Evolutionary conservation across 169 alveolate genomes (phyloP), one percentile per base, ranked within the genome.

Genomic region (Cystoisospora suis): DNA sequence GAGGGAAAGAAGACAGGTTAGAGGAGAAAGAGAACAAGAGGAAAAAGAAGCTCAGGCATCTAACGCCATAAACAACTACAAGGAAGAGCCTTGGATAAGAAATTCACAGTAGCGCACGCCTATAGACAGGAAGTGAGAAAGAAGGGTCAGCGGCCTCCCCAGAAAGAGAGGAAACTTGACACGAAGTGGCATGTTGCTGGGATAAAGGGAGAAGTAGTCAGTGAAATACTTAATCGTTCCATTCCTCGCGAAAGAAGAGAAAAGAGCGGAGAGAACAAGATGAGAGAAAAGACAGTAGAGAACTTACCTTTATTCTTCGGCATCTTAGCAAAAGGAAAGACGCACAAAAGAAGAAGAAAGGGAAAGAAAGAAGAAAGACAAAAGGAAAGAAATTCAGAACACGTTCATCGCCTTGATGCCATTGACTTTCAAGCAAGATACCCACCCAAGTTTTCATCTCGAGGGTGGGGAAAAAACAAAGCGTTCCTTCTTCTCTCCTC

Each of bases 281-380:
- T 3, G 53, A 34, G 83, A 12, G 23, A 34, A 38, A 72, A 72
- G 45, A 38, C 6, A 29, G 75, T 5, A 49, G n/a, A 49, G 20
- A 20, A 44, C 83, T 38, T 72, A 72, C 83, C 83, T 40, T 72
- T 72, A 72, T 72, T 72, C 83, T 72, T 72, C 83, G 83, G 83
- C 83, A 72, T 72, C 58, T 72, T 34, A 5, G 46, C 38, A 56
- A 36, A 34, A 29, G 46, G 7, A 17, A n/a, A 20, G 27, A 40
- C 36, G 47, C 27, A 29, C 23, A 36, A 65, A 65, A 46, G 4
- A 7, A 56, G 83, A 34, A 38, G 83, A 2, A 3, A 56, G 12
- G 32, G 53, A 36, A 9, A 27, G 27, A 34, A 72, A 38, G 83
- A 72, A 27, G 42, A 12, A 40, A 17, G 53, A 34, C 15, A 72